These are phyloP conservation scores for Stenocarpella maydis DNA, from an alignment of 2,329 filamentous ascomycete genomes.

Conservation along the genomic window DNA sequence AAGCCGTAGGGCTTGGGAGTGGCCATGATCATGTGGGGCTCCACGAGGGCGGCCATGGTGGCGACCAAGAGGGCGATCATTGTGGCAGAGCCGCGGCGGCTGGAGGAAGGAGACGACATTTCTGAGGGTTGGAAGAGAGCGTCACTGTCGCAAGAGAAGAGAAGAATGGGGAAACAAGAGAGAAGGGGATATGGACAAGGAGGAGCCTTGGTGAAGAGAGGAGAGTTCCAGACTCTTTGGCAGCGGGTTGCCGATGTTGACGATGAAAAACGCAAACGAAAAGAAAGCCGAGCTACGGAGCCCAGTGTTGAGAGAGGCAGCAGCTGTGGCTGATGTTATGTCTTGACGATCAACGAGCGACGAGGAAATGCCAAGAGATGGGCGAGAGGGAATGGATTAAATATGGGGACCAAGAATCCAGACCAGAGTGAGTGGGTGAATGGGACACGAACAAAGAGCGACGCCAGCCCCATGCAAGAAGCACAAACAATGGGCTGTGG, in stretches of 20 bases:
- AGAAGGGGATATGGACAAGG: not conserved
- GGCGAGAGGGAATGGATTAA: not conserved
- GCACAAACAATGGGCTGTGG: slow-evolving; percentile 15
- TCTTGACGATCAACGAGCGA: not conserved
- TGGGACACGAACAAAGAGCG: not conserved
- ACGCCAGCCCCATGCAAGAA: not conserved
- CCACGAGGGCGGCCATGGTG: not conserved
- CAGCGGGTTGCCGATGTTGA: not conserved
- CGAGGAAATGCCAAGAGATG: slow-evolving; percentile 16
- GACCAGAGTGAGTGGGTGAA: slow-evolving; percentile 1
- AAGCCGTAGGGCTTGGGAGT: slow-evolving; percentile 37
- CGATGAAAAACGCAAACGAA: not conserved
- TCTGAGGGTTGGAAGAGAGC: slow-evolving; percentile 22
- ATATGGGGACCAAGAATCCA: slow-evolving; percentile 5
- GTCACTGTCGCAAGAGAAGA: slow-evolving; percentile 1
- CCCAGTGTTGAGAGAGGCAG: not conserved
- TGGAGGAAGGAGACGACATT: not conserved
- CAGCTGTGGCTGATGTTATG: slow-evolving; percentile 18
- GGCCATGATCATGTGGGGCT: slow-evolving; percentile 41
- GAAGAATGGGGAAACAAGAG: not conserved
- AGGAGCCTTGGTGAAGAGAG: not conserved
- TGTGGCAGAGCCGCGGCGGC: not conserved
- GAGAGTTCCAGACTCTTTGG: slow-evolving; percentile 22
- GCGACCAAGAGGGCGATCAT: slow-evolving; percentile 16
- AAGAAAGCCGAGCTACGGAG: not conserved